A percentile compares a stretch with the other conserved stretches of the same genome.
These are phyloP conservation scores for Daldinia sp. DNA, from an alignment of 2,329 filamentous ascomycete species.

Conservation along the genomic window DNA sequence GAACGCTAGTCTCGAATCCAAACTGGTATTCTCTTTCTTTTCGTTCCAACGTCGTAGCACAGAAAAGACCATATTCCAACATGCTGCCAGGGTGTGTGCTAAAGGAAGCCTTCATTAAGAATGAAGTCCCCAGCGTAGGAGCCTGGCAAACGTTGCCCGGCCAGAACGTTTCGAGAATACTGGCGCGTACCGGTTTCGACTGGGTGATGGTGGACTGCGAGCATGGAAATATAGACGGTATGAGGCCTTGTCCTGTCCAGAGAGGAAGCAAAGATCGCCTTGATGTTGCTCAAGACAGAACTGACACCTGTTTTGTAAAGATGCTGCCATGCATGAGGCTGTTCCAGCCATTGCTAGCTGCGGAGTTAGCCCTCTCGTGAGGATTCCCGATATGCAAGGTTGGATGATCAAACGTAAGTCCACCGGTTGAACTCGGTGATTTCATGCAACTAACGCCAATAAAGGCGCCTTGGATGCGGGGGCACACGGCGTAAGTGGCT, in stretches of 20 bases:
- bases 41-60: neutral
- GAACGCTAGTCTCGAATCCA: slow-evolving; percentile 8
- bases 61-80: slow-evolving; percentile 18
- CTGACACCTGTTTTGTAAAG: slow-evolving; percentile 42
- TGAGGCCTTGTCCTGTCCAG: neutral
- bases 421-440: neutral
- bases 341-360: slow-evolving; percentile 64
- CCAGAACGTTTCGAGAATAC: slow-evolving; percentile 63
- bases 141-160: slow-evolving; percentile 72
- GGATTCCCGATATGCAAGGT: slow-evolving; percentile 64
- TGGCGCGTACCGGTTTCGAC: slow-evolving; percentile 70
- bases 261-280: neutral
- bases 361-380: slow-evolving; percentile 63
- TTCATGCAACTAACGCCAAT: slow-evolving; percentile 31
- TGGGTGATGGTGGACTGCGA: slow-evolving; percentile 71
- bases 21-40: neutral
- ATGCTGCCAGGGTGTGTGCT: slow-evolving; percentile 50
- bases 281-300: neutral
- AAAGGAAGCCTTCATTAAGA: slow-evolving; percentile 58
- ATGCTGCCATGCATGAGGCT: slow-evolving; percentile 65
- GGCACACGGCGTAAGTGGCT: slow-evolving; percentile 60
- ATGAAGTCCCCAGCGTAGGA: slow-evolving; percentile 59
- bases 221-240: slow-evolving; percentile 64
- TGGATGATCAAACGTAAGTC: slow-evolving; percentile 66
- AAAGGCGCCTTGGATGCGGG: slow-evolving; percentile 65